Percentiles rank a stretch among this genome's conserved stretches.
Evolutionary conservation across 305 asterid genomes (phyloP).

Genomic region (Fraxinus sp.): DNA sequence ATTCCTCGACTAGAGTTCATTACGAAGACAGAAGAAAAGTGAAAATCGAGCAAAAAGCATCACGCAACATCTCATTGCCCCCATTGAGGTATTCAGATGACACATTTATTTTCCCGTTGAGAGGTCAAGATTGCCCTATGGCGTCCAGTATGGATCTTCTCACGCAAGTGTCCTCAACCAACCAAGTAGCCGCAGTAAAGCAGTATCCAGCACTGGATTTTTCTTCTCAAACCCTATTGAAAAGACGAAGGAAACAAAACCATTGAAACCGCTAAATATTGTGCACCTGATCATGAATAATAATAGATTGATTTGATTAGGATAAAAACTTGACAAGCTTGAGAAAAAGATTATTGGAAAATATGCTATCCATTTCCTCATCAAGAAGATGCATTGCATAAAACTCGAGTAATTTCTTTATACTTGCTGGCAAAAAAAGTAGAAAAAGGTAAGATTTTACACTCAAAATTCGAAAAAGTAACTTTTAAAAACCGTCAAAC

Average conservation of each 20-base stretch:
- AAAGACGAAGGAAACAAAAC: background rate
- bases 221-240: slow-evolving; percentile 71
- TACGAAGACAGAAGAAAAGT: background rate
- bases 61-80: background rate
- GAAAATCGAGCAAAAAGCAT: background rate
- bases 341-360: background rate
- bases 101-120: background rate
- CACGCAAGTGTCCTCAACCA: slow-evolving; percentile 86
- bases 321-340: background rate
- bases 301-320: background rate
- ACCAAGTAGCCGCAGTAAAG: slow-evolving; percentile 71
- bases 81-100: background rate
- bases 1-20: background rate
- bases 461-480: background rate
- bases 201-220: slow-evolving; percentile 60
- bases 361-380: background rate
- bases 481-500: background rate
- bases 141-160: slow-evolving; percentile 11
- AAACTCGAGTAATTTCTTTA: background rate
- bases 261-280: background rate
- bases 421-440: background rate
- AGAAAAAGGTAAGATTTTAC: background rate
- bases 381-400: background rate
- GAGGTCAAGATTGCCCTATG: background rate
- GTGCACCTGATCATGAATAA: background rate